A percentile compares a stretch with the other conserved stretches of the same genome.
phyloP scores from a whole-genome alignment of 805 yeast genomes.

The Schizosaccharomyces osmophilus region DNA sequence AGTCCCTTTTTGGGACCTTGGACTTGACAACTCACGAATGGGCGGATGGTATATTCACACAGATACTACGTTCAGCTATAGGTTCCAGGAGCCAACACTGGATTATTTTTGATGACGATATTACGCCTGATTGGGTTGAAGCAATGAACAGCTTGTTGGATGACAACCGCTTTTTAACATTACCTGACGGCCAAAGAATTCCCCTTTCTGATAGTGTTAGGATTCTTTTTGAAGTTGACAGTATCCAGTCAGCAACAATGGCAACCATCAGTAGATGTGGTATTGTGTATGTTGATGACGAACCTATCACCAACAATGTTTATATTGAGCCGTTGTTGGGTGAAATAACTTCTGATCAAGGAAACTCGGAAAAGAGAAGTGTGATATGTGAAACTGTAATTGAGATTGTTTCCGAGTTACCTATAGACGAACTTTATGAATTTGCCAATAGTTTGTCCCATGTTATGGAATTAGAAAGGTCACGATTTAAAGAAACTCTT shows the following conservation, averaged over 20 bases:
- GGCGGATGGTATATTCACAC: conserved; percentile 68
- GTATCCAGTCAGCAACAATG: conserved; percentile 44
- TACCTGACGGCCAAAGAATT: conserved; percentile 76
- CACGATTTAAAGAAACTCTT: no score
- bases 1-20: conserved; percentile 38
- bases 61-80: conserved; percentile 33
- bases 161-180: conserved; percentile 56
- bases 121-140: conserved; percentile 88
- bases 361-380: neutral
- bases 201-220: conserved; percentile 37
- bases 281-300: conserved; percentile 43
- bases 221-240: conserved; percentile 55
- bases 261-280: conserved; percentile 91
- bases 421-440: no score
- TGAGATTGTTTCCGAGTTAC: no score
- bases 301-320: neutral
- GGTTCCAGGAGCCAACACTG: conserved; percentile 43
- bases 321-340: neutral
- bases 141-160: conserved; percentile 73
- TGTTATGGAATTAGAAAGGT: no score
- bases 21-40: conserved; percentile 69
- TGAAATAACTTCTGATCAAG: neutral
- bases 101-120: conserved; percentile 77
- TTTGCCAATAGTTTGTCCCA: no score
- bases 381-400: neutral